Percentiles rank a stretch among this genome's conserved stretches.
Conservation (phyloP, 768 basidiomycete species). For the Cantharellus cinnabarinus region DNA sequence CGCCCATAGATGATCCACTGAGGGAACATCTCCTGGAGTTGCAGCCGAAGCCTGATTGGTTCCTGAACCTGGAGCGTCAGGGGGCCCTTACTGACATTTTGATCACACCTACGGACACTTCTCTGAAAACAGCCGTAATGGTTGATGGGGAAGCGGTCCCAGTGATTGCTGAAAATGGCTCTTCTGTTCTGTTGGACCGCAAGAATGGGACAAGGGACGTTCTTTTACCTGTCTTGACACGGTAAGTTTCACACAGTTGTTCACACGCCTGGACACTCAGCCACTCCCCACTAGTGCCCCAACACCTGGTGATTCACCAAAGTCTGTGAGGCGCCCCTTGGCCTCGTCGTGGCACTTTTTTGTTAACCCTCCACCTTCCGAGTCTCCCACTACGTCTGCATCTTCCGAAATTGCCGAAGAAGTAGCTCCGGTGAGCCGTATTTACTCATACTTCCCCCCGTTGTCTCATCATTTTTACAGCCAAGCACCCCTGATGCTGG, state of each 20-base stretch:
- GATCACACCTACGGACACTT: slow-evolving; percentile 24
- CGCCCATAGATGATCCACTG: slow-evolving; percentile 60
- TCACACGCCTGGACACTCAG: too few relatives aligned
- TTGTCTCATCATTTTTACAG: background rate
- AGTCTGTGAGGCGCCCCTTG: background rate
- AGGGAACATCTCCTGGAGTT: slow-evolving; percentile 43
- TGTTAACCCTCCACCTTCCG: background rate
- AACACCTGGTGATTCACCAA: too few relatives aligned
- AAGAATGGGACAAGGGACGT: too few relatives aligned
- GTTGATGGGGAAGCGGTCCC: too few relatives aligned
- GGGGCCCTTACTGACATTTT: slow-evolving; percentile 37
- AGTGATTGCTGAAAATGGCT: too few relatives aligned
- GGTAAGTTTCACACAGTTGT: too few relatives aligned
- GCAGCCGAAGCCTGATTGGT: slow-evolving; percentile 52
- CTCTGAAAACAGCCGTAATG: too few relatives aligned
- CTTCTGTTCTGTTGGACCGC: too few relatives aligned
- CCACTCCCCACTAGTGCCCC: too few relatives aligned
- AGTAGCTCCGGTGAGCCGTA: background rate
- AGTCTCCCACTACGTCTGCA: background rate
- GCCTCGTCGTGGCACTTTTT: background rate
- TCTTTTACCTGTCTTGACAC: too few relatives aligned
- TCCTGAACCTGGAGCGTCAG: slow-evolving; percentile 32
- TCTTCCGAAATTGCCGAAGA: background rate
- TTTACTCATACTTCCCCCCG: background rate
- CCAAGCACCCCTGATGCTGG: background rate